Evolutionary conservation across 2,329 filamentous ascomycete species (phyloP), one percentile per base, ranked within the genome.

Genomic region (Chrysoporthe puriensis): DNA sequence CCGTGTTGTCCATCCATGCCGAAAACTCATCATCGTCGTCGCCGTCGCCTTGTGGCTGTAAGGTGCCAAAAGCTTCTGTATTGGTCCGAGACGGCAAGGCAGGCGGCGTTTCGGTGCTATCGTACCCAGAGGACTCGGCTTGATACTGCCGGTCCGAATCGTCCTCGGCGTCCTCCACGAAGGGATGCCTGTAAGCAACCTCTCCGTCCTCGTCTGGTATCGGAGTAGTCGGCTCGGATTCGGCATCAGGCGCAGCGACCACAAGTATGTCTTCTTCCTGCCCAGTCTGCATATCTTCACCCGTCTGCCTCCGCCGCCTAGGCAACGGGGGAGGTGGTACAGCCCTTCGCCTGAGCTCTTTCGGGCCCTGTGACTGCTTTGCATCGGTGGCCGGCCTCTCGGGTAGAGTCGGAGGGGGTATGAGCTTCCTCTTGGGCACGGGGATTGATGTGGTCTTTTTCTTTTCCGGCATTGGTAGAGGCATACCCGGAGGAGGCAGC

Each of bases 401-500:
- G 32, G 70, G 69, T 3, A 70, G 44, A 8, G 68, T 56, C 32
- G 83, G 77, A 26, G 84, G 77, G 48, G 85, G 79, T 9, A 90
- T 79, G 2, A 88, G 84, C 73, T 91, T 93, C n/a, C 90, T 83
- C 74, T 87, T 90, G 3, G 89, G 86, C 1, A 89, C 82, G 40
- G 82, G 82, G 68, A 83, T 85, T 18, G 85, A 81, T 60, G 84
- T 85, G 57, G 86, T 85, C 74, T 86, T 88, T 67, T 82, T 85
- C 64, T 83, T 86, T 46, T 89, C 87, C 0, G 90, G 90, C 54
- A 83, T 87, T 1, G 94, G 93, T 1, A 97, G 83, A 3, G 94
- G 93, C 57, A 86, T 89, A 2, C 93, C 94, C 2, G 91, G 92
- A 9, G 93, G 93, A 59, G 93, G 93, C 21, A 97, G 81, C 1